Percentiles rank a stretch among this genome's conserved stretches.
Evolutionary conservation across 768 basidiomycete genomes (phyloP).

Genomic region (Holtermanniella nyarrowii): DNA sequence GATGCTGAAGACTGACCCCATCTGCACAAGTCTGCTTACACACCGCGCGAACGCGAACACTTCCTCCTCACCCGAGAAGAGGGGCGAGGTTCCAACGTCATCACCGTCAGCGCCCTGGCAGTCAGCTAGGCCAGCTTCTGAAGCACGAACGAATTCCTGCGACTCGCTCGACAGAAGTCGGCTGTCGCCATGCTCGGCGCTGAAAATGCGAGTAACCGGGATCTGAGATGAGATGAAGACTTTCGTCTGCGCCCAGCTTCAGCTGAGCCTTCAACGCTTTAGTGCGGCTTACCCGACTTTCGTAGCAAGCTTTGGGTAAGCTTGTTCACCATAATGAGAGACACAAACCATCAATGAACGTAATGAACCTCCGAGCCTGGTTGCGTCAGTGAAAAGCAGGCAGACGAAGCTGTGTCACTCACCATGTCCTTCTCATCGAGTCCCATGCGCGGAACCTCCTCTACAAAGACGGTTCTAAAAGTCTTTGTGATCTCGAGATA

Average conservation of each 20-base stretch:
- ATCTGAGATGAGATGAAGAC: constrained; percentile 87
- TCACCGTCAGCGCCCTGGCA: constrained; percentile 65
- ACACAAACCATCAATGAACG: constrained; percentile 78
- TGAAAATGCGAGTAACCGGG: constrained; percentile 81
- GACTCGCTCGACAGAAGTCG: no score
- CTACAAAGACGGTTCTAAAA: constrained; percentile 78
- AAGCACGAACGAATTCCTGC: no score
- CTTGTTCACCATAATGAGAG: not conserved
- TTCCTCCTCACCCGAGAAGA: constrained; percentile 95
- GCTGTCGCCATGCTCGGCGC: constrained; percentile 55
- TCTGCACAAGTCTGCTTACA: constrained; percentile 28
- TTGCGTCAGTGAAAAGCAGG: not conserved
- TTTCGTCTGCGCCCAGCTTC: constrained; percentile 54
- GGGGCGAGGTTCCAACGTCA: constrained; percentile 66
- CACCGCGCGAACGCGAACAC: constrained; percentile 94
- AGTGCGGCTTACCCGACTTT: constrained; percentile 51
- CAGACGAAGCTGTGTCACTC: constrained; percentile 3
- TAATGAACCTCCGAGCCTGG: constrained; percentile 88
- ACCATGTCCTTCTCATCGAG: constrained; percentile 78
- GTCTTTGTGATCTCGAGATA: constrained; percentile 84
- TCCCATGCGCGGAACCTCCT: constrained; percentile 80
- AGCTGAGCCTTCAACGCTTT: constrained; percentile 2
- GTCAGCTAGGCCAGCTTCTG: constrained; percentile 14
- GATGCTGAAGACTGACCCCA: not conserved
- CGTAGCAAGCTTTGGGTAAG: constrained; percentile 64